These are phyloP conservation scores for Bipolaris gigantea DNA, from an alignment of 2,329 filamentous ascomycete genomes.

Conservation along the genomic window DNA sequence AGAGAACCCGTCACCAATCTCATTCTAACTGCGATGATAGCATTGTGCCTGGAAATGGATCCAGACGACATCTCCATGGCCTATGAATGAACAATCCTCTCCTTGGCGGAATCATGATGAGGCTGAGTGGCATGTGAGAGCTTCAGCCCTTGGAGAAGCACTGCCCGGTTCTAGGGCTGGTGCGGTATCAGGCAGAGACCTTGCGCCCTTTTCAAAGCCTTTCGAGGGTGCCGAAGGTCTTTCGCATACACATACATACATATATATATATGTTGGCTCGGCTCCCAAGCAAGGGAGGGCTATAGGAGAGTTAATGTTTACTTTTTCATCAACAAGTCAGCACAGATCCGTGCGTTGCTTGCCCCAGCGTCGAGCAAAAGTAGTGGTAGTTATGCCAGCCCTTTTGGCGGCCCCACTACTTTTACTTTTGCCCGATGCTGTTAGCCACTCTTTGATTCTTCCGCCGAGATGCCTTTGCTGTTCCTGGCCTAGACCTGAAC, in stretches of 20 bases:
- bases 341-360: neutral
- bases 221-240: too few relatives aligned
- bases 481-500: neutral
- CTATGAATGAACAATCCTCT: neutral
- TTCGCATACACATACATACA: too few relatives aligned
- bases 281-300: too few relatives aligned
- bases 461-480: neutral
- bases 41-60: neutral
- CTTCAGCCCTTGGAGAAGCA: slow-evolving; percentile 1
- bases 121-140: neutral
- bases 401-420: too few relatives aligned
- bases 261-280: too few relatives aligned
- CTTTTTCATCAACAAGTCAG: neutral
- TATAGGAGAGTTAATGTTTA: too few relatives aligned
- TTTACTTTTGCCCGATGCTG: too few relatives aligned
- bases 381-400: too few relatives aligned
- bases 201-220: slow-evolving; percentile 14
- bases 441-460: too few relatives aligned
- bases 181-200: neutral
- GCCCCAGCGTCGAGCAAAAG: too few relatives aligned
- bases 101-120: neutral
- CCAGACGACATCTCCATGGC: neutral
- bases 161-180: neutral
- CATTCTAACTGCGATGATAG: neutral
- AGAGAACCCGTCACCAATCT: slow-evolving; percentile 4